Percentiles rank a stretch among this genome's conserved stretches.
Evolutionary conservation across 1,139 yeast species (phyloP).

Genomic region (Zygoascus meyerae): DNA sequence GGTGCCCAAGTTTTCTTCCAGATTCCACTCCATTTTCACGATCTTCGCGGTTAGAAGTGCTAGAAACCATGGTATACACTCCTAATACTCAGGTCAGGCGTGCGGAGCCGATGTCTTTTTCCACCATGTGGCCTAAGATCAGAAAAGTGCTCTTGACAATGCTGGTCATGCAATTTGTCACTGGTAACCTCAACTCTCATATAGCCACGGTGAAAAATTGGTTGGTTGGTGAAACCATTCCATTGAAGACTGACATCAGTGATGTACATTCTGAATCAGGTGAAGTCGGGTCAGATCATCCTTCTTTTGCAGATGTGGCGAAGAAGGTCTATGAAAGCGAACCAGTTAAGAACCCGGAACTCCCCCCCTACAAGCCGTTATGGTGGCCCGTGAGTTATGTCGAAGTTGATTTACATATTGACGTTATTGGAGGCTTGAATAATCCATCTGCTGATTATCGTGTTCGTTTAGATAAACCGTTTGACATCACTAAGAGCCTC

Average conservation of each 20-base stretch:
- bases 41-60: constrained; percentile 11
- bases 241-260: constrained; percentile 5
- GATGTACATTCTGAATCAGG: not conserved
- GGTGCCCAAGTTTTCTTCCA: not conserved
- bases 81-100: constrained; percentile 1
- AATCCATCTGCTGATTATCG: constrained; percentile 4
- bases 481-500: constrained; percentile 3
- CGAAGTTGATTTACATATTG: constrained; percentile 4
- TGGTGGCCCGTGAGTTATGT: constrained; percentile 12
- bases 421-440: constrained; percentile 4
- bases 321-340: not conserved
- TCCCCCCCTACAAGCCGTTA: constrained; percentile 9
- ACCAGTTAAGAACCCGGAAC: not conserved
- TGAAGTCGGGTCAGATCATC: not conserved
- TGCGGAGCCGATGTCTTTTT: constrained; percentile 9
- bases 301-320: constrained; percentile 3
- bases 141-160: constrained; percentile 6
- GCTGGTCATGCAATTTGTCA: constrained; percentile 5
- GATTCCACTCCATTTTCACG: not conserved
- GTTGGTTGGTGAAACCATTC: not conserved
- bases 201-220: constrained; percentile 5
- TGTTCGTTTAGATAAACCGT: constrained; percentile 6
- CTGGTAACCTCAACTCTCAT: constrained; percentile 1
- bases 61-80: constrained; percentile 6
- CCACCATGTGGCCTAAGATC: constrained; percentile 7